Evolutionary conservation across 805 yeast species (phyloP).

Genomic region (Yamadazyma akitaensis): DNA sequence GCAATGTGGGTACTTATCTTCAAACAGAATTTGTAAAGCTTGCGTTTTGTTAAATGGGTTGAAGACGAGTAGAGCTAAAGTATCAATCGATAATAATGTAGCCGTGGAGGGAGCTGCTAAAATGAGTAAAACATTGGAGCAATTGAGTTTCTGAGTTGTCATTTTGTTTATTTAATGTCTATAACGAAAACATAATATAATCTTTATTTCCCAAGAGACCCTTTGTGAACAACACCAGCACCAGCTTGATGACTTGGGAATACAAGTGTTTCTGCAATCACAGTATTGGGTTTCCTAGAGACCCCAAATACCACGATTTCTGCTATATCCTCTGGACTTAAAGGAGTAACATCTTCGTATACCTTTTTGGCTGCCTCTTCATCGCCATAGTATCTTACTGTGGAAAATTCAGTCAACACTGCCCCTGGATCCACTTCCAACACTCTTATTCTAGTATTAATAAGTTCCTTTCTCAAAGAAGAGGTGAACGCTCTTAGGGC

Average conservation of each 20-base stretch:
- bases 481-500: slow-evolving; percentile 34
- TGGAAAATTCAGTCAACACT: slow-evolving; percentile 37
- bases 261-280: slow-evolving; percentile 37
- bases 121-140: slow-evolving; percentile 58
- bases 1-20: slow-evolving; percentile 87
- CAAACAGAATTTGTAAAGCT: slow-evolving; percentile 88
- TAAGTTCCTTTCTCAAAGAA: slow-evolving; percentile 35
- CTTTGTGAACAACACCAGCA: slow-evolving; percentile 22
- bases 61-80: slow-evolving; percentile 68
- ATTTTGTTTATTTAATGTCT: background rate
- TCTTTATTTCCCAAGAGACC: slow-evolving; percentile 10
- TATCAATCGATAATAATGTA: slow-evolving; percentile 50
- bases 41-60: slow-evolving; percentile 84
- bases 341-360: slow-evolving; percentile 34
- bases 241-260: slow-evolving; percentile 40
- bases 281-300: slow-evolving; percentile 32
- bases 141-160: slow-evolving; percentile 49
- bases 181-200: background rate
- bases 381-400: slow-evolving; percentile 35
- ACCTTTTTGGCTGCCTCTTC: slow-evolving; percentile 28
- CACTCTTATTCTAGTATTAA: slow-evolving; percentile 34
- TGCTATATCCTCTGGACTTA: slow-evolving; percentile 35
- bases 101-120: slow-evolving; percentile 64
- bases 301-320: slow-evolving; percentile 37
- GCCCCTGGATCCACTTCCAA: slow-evolving; percentile 42